phyloP scores from a whole-genome alignment of 2,329 filamentous ascomycete species.

The Dothideomycetidae sp. region DNA sequence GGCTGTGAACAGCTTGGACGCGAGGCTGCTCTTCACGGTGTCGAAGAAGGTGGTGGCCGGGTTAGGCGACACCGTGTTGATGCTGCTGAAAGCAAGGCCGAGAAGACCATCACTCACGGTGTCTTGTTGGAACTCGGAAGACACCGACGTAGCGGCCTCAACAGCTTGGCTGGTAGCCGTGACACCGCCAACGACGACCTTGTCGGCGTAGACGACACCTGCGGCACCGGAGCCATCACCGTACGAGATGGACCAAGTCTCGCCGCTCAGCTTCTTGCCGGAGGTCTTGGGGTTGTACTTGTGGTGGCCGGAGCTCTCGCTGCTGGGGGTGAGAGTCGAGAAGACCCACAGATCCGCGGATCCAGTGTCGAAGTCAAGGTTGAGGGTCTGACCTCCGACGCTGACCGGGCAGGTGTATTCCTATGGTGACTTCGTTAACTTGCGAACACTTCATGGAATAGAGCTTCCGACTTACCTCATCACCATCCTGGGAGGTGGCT shows the following conservation, averaged over 20 bases:
- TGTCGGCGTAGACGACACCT: slow-evolving; percentile 53
- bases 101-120: slow-evolving; percentile 44
- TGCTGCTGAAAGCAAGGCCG: slow-evolving; percentile 43
- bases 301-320: slow-evolving; percentile 39
- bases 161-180: slow-evolving; percentile 48
- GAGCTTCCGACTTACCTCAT: slow-evolving; percentile 1
- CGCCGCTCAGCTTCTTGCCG: slow-evolving; percentile 31
- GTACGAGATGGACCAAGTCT: slow-evolving; percentile 48
- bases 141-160: slow-evolving; percentile 48
- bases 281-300: slow-evolving; percentile 43
- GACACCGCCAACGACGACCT: slow-evolving; percentile 46
- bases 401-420: slow-evolving; percentile 40
- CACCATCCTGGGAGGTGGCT: slow-evolving; percentile 22
- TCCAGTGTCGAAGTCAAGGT: slow-evolving; percentile 61
- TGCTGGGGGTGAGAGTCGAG: slow-evolving; percentile 41
- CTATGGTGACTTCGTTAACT: slow-evolving; percentile 19
- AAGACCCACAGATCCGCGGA: slow-evolving; percentile 58
- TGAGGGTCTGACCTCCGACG: slow-evolving; percentile 48
- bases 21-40: slow-evolving; percentile 39
- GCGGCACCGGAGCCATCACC: slow-evolving; percentile 50
- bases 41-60: slow-evolving; percentile 46
- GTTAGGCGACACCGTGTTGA: slow-evolving; percentile 42
- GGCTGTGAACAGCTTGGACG: slow-evolving; percentile 43
- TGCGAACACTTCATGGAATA: slow-evolving; percentile 9
- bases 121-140: slow-evolving; percentile 37